Evolutionary conservation across 306 rosid species (phyloP), one percentile per base, ranked within the genome.

Genomic region (Betula pendula): DNA sequence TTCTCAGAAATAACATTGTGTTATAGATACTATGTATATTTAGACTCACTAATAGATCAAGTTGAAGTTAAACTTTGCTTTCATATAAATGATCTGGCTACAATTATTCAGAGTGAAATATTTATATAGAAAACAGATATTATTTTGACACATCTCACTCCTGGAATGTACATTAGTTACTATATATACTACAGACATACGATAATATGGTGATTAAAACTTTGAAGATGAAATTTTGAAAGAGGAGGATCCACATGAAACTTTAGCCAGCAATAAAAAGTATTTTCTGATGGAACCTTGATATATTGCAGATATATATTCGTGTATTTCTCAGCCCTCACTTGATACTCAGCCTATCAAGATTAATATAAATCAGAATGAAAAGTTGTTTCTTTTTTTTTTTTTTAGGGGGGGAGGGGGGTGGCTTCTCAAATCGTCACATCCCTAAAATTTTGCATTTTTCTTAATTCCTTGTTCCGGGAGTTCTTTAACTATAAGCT

Each of bases 401-500:
- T 29, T 29, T 29, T 29, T 29, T 29, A 0, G 33, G 33, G 33
- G 33, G 33, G 33, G 33, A 2, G 31, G 33, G 33, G 33, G 33
- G 33, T 2, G 1, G 33, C 33, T 29, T 29, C 2, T 29, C 2
- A 56, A 56, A 8, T 56, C 11, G 16, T 16, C 7, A 4, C 16
- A 52, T 52, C 5, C 33, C 2, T 22, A 24, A 55, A 56, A 24
- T 12, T 56, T 22, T 4, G 1, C 1, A 1, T 22, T 56, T 56
- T 24, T 53, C 25, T 8, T 24, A 11, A 22, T 24, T 24, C 27
- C 29, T 22, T 24, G 11, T 10, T 56, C 31, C 68, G 20, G 78
- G 79, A 29, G 81, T 48, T 58, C 81, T 70, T 48, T 74, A 49
- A 13, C 27, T 73, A 53, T 72, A 75, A 60, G 47, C 68, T 75